phyloP scores from a whole-genome alignment of 768 basidiomycete species.

The Boletus vermiculosoides region DNA sequence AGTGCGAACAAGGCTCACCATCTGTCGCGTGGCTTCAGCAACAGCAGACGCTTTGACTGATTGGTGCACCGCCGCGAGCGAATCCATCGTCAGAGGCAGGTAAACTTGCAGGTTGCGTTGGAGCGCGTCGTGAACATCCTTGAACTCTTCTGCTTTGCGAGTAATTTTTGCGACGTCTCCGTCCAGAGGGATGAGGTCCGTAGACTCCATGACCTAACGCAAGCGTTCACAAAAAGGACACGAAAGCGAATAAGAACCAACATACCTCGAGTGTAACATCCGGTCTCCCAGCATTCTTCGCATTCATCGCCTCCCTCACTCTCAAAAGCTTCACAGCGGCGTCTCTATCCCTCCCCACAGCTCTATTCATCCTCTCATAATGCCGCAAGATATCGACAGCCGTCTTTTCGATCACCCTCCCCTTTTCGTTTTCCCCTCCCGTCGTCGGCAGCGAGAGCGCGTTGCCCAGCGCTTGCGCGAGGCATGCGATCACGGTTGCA shows the following conservation, averaged over 20 bases:
- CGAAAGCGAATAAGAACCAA: conserved; percentile 8
- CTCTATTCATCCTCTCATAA: conserved; percentile 74
- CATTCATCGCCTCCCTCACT: conserved; percentile 78
- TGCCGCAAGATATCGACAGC: conserved; percentile 77
- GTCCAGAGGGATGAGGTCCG: conserved; percentile 82
- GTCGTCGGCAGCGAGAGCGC: conserved; percentile 65
- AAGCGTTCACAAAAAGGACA: background rate
- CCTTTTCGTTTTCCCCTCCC: conserved; percentile 54
- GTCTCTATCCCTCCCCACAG: conserved; percentile 69
- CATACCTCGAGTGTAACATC: conserved; percentile 83
- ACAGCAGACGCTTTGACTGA: conserved; percentile 67
- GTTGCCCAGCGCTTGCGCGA: conserved; percentile 84
- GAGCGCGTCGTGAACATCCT: conserved; percentile 79
- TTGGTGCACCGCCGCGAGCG: conserved; percentile 78
- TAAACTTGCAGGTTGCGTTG: conserved; percentile 89
- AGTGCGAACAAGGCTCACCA: conserved; percentile 45
- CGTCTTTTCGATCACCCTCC: conserved; percentile 64
- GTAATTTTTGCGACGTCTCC: conserved; percentile 85
- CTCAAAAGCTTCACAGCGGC: conserved; percentile 72
- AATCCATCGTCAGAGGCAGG: conserved; percentile 89
- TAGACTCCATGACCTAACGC: conserved; percentile 78
- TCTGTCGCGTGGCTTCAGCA: conserved; percentile 73
- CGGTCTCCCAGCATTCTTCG: conserved; percentile 65
- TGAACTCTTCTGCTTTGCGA: conserved; percentile 84
- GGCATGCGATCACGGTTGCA: conserved; percentile 79